phyloP scores from a whole-genome alignment of 768 basidiomycete species.

The Kwoniella sp. region DNA sequence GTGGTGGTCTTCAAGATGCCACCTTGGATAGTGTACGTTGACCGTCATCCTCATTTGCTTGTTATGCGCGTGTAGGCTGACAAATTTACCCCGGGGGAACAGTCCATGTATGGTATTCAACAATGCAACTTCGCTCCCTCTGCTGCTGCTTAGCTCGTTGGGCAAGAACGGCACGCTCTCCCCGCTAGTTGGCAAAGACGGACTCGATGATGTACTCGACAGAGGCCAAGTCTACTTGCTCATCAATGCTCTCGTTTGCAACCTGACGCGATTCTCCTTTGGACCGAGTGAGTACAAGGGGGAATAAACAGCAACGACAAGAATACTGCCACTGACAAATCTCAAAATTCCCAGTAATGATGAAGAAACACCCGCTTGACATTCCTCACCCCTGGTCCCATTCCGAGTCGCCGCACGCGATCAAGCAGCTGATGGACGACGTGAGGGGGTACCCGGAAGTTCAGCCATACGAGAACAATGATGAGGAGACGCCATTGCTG shows the following conservation, averaged over 20 bases:
- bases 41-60: not conserved
- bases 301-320: no score
- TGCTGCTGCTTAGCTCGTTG: constrained; percentile 49
- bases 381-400: constrained; percentile 25
- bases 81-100: not conserved
- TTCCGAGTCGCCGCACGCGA: constrained; percentile 34
- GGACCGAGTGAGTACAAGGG: constrained; percentile 37
- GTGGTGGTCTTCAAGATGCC: constrained; percentile 35
- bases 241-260: constrained; percentile 53
- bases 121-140: constrained; percentile 53
- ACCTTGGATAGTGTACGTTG: constrained; percentile 46
- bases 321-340: no score
- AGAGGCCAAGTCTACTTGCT: constrained; percentile 51
- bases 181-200: constrained; percentile 33
- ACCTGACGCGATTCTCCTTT: constrained; percentile 50
- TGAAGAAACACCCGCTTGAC: constrained; percentile 22
- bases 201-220: constrained; percentile 34
- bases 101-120: constrained; percentile 54
- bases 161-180: constrained; percentile 48
- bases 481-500: constrained; percentile 42
- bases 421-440: constrained; percentile 19
- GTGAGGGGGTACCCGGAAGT: constrained; percentile 32
- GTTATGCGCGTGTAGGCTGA: not conserved
- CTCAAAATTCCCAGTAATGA: no score
- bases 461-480: constrained; percentile 34